A percentile compares a stretch with the other conserved stretches of the same genome.
phyloP scores from a whole-genome alignment of 495 filamentous ascomycete species.

The Delitschia confertaspora region DNA sequence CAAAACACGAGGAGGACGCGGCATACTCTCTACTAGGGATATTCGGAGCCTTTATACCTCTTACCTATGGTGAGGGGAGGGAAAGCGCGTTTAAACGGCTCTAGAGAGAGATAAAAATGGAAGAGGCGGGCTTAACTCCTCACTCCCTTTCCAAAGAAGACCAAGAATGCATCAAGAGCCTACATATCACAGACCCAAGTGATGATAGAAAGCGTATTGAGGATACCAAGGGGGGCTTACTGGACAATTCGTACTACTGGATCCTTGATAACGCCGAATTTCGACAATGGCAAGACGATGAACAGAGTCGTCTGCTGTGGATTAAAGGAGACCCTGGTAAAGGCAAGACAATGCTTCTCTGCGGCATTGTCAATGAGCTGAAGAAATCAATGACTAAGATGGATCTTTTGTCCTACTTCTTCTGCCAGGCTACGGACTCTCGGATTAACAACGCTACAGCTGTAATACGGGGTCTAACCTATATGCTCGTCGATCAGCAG shows the following conservation, averaged over 20 bases:
- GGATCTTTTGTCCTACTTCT: conserved; percentile 7
- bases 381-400: conserved; percentile 6
- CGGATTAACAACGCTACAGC: conserved; percentile 34
- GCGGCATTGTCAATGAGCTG: conserved; percentile 17
- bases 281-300: conserved; percentile 31
- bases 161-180: conserved; percentile 11
- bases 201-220: conserved; percentile 38
- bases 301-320: conserved; percentile 37
- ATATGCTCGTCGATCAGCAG: conserved; percentile 31
- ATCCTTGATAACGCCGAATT: conserved; percentile 38
- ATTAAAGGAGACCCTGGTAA: conserved; percentile 32
- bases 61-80: conserved; percentile 18
- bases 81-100: conserved; percentile 14
- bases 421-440: conserved; percentile 10
- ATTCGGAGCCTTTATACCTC: conserved; percentile 14
- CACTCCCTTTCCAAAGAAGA: too few relatives aligned
- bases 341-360: conserved; percentile 35
- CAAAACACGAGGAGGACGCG: conserved; percentile 11
- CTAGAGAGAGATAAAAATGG: too few relatives aligned
- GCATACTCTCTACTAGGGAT: conserved; percentile 19
- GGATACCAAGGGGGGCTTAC: too few relatives aligned
- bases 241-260: conserved; percentile 40
- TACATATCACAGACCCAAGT: conserved; percentile 9
- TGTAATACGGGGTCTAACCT: conserved; percentile 38
- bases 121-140: too few relatives aligned